phyloP scores from a whole-genome alignment of 2,329 filamentous ascomycete genomes.

The Magnaporthiopsis poae region DNA sequence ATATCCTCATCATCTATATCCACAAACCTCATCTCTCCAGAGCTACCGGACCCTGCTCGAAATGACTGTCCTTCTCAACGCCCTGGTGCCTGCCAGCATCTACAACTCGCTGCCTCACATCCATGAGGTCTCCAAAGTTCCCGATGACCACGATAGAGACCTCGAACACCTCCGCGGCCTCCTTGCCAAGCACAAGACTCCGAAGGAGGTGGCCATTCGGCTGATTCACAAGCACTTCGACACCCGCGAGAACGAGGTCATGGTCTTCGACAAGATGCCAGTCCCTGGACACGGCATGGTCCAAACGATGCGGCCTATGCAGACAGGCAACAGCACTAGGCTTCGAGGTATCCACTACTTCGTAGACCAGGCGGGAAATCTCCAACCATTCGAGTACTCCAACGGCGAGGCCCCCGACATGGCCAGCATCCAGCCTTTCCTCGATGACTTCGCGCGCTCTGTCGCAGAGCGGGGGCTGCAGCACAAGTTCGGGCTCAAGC shows the following conservation, averaged over 20 bases:
- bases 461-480: not conserved
- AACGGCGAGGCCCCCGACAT: not conserved
- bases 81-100: too few species aligned
- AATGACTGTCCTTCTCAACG: too few species aligned
- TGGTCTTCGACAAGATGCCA: not conserved
- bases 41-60: too few species aligned
- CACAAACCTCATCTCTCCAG: too few species aligned
- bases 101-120: not conserved
- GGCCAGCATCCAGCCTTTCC: not conserved
- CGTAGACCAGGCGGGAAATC: not conserved
- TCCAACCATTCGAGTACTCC: not conserved
- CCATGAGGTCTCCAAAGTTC: not conserved
- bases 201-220: not conserved
- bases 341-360: not conserved
- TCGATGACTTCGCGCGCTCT: not conserved
- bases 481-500: not conserved
- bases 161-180: not conserved
- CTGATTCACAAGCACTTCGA: not conserved
- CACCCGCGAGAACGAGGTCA: not conserved
- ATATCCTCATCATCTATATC: too few species aligned
- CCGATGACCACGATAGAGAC: not conserved
- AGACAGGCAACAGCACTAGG: not conserved
- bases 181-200: not conserved
- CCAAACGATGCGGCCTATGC: not conserved
- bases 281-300: not conserved